These are phyloP conservation scores for Erysimum cheiri DNA, from an alignment of 441 rosid species.

Conservation along the genomic window DNA sequence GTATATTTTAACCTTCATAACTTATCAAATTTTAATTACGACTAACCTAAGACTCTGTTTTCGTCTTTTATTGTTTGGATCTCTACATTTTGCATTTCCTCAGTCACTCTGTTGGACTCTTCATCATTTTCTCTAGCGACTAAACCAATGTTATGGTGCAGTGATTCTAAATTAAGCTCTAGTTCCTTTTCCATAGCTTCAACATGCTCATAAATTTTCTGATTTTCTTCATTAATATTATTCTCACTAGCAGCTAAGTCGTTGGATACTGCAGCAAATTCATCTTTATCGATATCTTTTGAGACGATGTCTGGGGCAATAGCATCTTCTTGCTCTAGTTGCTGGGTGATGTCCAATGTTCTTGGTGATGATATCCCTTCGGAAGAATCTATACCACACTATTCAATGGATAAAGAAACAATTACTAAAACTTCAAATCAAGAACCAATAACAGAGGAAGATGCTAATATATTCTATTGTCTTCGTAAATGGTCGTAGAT, in stretches of 20 bases:
- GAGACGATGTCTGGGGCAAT: not conserved
- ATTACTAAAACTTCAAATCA: slow-evolving; percentile 15
- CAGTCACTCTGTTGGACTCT: slow-evolving; percentile 12
- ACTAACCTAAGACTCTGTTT: slow-evolving; percentile 30
- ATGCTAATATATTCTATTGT: not conserved
- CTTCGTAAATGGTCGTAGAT: not conserved
- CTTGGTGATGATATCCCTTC: slow-evolving; percentile 36
- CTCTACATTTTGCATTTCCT: slow-evolving; percentile 1
- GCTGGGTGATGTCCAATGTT: slow-evolving; percentile 13
- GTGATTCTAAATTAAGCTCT: slow-evolving; percentile 27
- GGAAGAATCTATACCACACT: slow-evolving; percentile 1
- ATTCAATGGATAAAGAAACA: slow-evolving; percentile 8
- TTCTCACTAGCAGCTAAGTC: slow-evolving; percentile 9
- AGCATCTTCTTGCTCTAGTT: slow-evolving; percentile 24
- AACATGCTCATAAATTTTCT: slow-evolving; percentile 17
- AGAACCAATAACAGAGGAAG: slow-evolving; percentile 19
- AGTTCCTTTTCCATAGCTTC: slow-evolving; percentile 9
- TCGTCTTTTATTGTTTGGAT: slow-evolving; percentile 4
- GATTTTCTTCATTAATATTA: slow-evolving; percentile 10
- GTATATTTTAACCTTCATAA: not conserved
- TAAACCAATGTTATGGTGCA: slow-evolving; percentile 18
- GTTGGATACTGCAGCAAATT: not conserved
- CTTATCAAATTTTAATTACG: not conserved
- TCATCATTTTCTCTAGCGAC: slow-evolving; percentile 9
- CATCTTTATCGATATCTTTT: slow-evolving; percentile 7